Conservation (phyloP, 805 yeast species). For the Torulaspora delbrueckii region DNA sequence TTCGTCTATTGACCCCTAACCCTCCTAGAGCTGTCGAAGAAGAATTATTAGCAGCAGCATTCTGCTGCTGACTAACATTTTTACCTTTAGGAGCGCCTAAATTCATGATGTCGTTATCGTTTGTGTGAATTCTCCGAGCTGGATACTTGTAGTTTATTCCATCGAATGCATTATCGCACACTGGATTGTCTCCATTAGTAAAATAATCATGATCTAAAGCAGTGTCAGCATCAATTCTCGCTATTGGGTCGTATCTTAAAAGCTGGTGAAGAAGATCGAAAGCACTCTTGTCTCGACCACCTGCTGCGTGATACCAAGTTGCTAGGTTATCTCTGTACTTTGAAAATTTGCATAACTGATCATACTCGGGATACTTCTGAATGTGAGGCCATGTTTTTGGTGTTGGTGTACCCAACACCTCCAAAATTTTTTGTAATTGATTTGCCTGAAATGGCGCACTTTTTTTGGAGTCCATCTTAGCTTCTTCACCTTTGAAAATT, state of each 20-base stretch:
- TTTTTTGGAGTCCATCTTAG: slow-evolving; percentile 89
- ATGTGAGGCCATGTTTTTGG: slow-evolving; percentile 74
- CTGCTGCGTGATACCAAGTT: slow-evolving; percentile 82
- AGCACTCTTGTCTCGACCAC: slow-evolving; percentile 68
- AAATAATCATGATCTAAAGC: slow-evolving; percentile 79
- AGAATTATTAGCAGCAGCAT: slow-evolving; percentile 18
- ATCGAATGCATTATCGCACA: slow-evolving; percentile 73
- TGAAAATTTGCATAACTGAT: slow-evolving; percentile 58
- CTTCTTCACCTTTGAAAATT: slow-evolving; percentile 95
- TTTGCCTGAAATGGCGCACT: slow-evolving; percentile 91
- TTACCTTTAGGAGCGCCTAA: slow-evolving; percentile 23
- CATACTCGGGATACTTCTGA: slow-evolving; percentile 78
- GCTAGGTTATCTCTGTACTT: slow-evolving; percentile 51
- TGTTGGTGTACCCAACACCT: slow-evolving; percentile 88
- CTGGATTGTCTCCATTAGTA: slow-evolving; percentile 53
- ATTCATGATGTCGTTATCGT: slow-evolving; percentile 69
- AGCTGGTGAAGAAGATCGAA: slow-evolving; percentile 58
- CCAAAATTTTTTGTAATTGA: slow-evolving; percentile 85
- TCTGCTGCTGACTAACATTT: slow-evolving; percentile 19
- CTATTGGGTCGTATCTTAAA: slow-evolving; percentile 77
- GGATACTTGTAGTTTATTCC: slow-evolving; percentile 75
- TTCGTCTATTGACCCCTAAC: slow-evolving; percentile 34
- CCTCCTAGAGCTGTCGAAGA: slow-evolving; percentile 31
- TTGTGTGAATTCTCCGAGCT: slow-evolving; percentile 76
- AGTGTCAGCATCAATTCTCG: slow-evolving; percentile 69